A percentile compares a stretch with the other conserved stretches of the same genome.
These are phyloP conservation scores for Zizania palustris DNA, from an alignment of 202 grass and related monocot genomes.

Conservation along the genomic window DNA sequence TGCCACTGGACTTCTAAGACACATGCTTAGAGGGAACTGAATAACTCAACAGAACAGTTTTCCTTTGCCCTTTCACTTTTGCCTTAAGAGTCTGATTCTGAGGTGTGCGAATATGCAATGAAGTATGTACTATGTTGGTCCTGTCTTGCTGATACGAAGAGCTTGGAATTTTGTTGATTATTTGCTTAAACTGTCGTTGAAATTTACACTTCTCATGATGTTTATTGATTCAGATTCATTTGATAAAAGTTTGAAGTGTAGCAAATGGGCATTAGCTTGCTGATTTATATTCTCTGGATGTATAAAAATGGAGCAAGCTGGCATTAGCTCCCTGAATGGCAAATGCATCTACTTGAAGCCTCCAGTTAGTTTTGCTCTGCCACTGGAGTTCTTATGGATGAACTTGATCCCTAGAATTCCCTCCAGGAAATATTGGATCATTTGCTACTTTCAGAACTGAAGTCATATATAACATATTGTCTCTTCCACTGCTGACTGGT, in stretches of 20 bases:
- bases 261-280: background rate
- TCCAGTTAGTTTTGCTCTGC: background rate
- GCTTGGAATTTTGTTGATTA: background rate
- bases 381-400: background rate
- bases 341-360: background rate
- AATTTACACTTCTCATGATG: background rate
- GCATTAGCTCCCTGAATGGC: background rate
- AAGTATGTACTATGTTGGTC: background rate
- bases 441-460: too few species aligned
- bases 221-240: background rate
- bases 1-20: constrained; percentile 75
- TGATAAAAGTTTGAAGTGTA: background rate
- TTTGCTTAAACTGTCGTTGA: too few species aligned
- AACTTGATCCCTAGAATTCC: too few species aligned
- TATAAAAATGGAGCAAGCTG: background rate
- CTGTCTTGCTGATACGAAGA: background rate
- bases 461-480: background rate
- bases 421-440: too few species aligned
- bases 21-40: constrained; percentile 12
- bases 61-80: background rate
- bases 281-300: background rate
- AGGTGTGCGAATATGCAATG: constrained; percentile 22
- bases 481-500: background rate
- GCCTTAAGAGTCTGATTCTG: background rate
- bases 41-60: constrained; percentile 25